Conservation (phyloP, 192 early-diverging fungal genomes). For the Coemansia sp. region DNA sequence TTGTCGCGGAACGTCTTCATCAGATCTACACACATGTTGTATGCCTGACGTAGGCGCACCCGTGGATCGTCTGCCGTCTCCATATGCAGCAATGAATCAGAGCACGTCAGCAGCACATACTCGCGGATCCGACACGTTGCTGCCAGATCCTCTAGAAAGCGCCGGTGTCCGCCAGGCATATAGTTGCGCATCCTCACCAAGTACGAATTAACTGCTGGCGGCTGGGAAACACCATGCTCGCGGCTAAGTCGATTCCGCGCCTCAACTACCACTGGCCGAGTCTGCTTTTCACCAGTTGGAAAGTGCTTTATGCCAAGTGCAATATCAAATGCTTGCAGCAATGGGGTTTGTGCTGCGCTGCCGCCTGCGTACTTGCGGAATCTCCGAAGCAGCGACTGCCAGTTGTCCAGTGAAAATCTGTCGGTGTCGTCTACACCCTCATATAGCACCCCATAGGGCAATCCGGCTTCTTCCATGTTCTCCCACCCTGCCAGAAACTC, state of each 20-base stretch:
- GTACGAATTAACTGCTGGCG: conserved; percentile 63
- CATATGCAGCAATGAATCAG: conserved; percentile 28
- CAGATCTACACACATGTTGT: conserved; percentile 76
- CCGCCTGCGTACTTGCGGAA: conserved; percentile 85
- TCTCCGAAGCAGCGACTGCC: conserved; percentile 54
- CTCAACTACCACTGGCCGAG: conserved; percentile 32
- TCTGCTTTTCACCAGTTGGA: conserved; percentile 62
- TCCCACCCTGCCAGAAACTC: conserved; percentile 91
- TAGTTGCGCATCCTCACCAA: conserved; percentile 88
- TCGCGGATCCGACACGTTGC: conserved; percentile 66
- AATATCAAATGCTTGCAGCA: conserved; percentile 89
- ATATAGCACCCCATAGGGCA: conserved; percentile 88
- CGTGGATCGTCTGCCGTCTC: conserved; percentile 22
- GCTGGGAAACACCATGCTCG: conserved; percentile 29
- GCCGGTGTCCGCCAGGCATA: conserved; percentile 84
- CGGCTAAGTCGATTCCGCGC: conserved; percentile 22
- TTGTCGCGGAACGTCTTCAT: conserved; percentile 86
- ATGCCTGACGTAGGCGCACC: conserved; percentile 59
- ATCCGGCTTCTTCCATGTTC: conserved; percentile 78
- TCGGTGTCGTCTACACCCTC: conserved; percentile 76
- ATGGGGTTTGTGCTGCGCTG: conserved; percentile 89
- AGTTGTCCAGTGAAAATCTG: conserved; percentile 51
- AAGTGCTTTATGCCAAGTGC: conserved; percentile 84
- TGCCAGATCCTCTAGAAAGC: conserved; percentile 76
- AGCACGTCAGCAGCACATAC: conserved; percentile 56